Base-by-base conservation (phyloP, 768 basidiomycete species). In the Tricholoma saponaceum region DNA sequence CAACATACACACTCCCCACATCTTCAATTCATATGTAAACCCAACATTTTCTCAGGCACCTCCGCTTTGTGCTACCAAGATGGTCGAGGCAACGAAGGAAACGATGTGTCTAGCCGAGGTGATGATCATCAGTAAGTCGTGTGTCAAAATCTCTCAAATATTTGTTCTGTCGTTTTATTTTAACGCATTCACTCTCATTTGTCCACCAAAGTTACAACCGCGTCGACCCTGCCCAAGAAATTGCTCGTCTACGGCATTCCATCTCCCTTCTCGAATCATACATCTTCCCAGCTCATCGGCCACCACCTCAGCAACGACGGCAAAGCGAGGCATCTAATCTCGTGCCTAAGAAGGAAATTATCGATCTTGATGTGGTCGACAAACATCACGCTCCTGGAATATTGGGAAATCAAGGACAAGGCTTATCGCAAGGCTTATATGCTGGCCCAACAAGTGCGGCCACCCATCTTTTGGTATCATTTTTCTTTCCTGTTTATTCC, bases 11-110 rank as follows among this genome's bases (percentile, higher is more conserved):
- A 44, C 12, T 20, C 33, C 39, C n/a, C 33, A 20, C n/a, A 5
- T 14, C 39, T 23, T 26, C 20, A 5, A 22, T 35, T n/a, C 3
- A n/a, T 28, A n/a, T n/a, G 13, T 28, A 10, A 47, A 3, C n/a
- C 18, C 30, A 9, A 50, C 64, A 57, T 58, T 57, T 58, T 62
- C 58, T 58, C 66, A 92, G 90, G 91, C 57, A 92, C 91, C 33
- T 83, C 88, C 65, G 83, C 87, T 33, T 80, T 80, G 64, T 93
- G 90, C 74, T 92, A 92, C 75, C 87, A 90, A 66, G 85, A 87
- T 74, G 82, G 81, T 58, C 76, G 83, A 69, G 85, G 82, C 54
- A 83, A 83, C 67, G 89, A 89, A 58, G 71, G 69, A 60, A 75
- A 73, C 54, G 81, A 82, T 65, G 70, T 74, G 51, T 65, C 75